These are phyloP conservation scores for Leptographium procerum DNA, from an alignment of 2,329 filamentous ascomycete genomes.

Conservation along the genomic window DNA sequence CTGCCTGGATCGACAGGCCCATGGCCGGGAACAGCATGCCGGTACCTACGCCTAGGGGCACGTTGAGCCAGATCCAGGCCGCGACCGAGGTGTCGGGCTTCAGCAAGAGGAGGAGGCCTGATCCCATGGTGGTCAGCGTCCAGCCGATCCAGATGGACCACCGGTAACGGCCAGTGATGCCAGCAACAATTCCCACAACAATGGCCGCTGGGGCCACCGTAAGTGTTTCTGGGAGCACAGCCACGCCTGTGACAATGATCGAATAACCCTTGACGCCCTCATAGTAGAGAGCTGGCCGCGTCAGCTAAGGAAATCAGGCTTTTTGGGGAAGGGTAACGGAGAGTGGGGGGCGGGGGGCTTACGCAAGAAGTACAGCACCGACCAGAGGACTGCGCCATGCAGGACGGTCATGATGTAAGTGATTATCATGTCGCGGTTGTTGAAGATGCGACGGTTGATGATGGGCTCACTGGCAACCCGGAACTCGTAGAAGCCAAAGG, in stretches of 20 bases:
- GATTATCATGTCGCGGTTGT: slow-evolving; percentile 20
- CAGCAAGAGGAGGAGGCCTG: slow-evolving; percentile 14
- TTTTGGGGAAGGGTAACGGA: background rate
- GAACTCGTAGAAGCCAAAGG: slow-evolving; percentile 12
- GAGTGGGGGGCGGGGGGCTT: slow-evolving; percentile 14
- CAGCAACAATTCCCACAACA: slow-evolving; percentile 11
- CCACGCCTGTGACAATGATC: slow-evolving; percentile 19
- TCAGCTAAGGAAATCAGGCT: background rate
- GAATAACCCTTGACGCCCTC: slow-evolving; percentile 21
- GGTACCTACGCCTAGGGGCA: slow-evolving; percentile 24
- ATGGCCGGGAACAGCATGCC: slow-evolving; percentile 28
- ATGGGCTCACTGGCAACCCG: slow-evolving; percentile 18
- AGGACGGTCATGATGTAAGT: slow-evolving; percentile 36
- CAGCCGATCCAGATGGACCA: slow-evolving; percentile 20
- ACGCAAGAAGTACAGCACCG: slow-evolving; percentile 38
- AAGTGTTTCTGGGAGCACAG: slow-evolving; percentile 17
- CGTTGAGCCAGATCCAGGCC: slow-evolving; percentile 24
- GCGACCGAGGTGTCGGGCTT: slow-evolving; percentile 13
- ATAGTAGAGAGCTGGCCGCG: slow-evolving; percentile 11
- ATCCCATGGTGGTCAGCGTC: slow-evolving; percentile 16
- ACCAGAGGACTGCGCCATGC: slow-evolving; percentile 46
- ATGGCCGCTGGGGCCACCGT: slow-evolving; percentile 14
- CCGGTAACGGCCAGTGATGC: slow-evolving; percentile 16
- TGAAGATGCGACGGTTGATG: slow-evolving; percentile 32
- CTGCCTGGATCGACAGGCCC: slow-evolving; percentile 27